Conservation (phyloP, 23 red algal genomes). For the Chondrus crispus region DNA sequence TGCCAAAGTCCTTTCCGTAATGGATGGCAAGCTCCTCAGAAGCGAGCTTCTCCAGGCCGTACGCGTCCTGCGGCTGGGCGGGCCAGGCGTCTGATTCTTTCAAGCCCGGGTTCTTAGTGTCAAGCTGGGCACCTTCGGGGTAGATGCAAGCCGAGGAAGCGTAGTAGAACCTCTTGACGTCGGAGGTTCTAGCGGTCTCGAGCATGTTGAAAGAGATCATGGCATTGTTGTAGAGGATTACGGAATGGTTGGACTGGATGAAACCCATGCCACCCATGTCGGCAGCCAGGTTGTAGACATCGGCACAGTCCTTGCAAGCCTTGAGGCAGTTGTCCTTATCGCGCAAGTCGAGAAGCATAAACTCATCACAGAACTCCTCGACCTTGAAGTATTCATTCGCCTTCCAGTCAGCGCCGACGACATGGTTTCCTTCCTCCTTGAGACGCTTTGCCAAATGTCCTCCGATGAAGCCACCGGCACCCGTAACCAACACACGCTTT, state of each 20-base stretch:
- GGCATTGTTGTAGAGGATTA: constrained; percentile 99
- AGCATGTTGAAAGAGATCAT: constrained; percentile 99
- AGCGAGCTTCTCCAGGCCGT: constrained; percentile 98
- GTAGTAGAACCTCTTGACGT: constrained; percentile 97
- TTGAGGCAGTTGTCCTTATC: constrained; percentile 90
- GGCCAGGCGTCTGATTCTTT: constrained; percentile 99
- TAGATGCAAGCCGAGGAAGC: constrained; percentile 99
- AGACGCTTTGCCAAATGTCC: constrained; percentile 96
- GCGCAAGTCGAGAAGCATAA: constrained; percentile 95
- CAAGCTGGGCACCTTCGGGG: constrained; percentile 95
- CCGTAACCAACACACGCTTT: constrained; percentile 78
- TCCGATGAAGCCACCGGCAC: constrained; percentile 98
- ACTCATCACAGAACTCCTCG: constrained; percentile 97
- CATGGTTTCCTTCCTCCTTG: constrained; percentile 90
- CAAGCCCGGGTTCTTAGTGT: constrained; percentile 93
- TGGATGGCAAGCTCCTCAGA: constrained; percentile 99
- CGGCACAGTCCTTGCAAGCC: constrained; percentile 74
- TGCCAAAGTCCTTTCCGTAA: constrained; percentile 98
- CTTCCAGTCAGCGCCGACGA: constrained; percentile 99
- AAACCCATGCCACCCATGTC: constrained; percentile 99
- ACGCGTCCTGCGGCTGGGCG: constrained; percentile 99
- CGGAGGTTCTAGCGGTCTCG: constrained; percentile 79
- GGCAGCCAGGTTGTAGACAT: constrained; percentile 99
- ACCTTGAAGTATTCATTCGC: constrained; percentile 96
- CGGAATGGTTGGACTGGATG: constrained; percentile 98